These are phyloP conservation scores for Beauveria bassiana DNA, from an alignment of 2,329 filamentous ascomycete species.

Conservation along the genomic window DNA sequence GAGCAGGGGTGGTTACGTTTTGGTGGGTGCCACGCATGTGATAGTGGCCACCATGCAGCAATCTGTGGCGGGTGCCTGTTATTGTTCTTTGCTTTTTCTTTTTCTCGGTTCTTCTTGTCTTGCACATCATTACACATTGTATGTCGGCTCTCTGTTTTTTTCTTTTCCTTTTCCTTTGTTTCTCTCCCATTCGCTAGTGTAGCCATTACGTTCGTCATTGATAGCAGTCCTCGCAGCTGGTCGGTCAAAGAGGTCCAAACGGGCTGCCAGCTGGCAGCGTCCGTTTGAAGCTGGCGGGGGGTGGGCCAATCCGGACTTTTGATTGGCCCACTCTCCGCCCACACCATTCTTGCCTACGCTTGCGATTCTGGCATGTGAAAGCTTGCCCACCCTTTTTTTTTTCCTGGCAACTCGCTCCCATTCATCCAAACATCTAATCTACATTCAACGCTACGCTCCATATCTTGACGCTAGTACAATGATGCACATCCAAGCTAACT, in stretches of 20 bases:
- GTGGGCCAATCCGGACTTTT: not conserved
- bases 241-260: not conserved
- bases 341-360: conserved; percentile 7
- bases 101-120: too few species aligned
- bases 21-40: conserved; percentile 11
- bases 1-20: conserved; percentile 6
- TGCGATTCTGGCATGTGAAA: conserved; percentile 9
- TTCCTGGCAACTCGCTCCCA: not conserved
- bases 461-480: not conserved
- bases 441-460: not conserved
- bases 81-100: not conserved
- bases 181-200: not conserved
- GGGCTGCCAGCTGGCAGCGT: not conserved
- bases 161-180: not conserved
- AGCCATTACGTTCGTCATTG: too few species aligned
- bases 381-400: not conserved
- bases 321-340: not conserved
- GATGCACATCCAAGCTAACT: not conserved
- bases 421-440: conserved; percentile 7
- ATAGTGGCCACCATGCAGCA: conserved; percentile 6
- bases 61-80: not conserved
- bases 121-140: not conserved
- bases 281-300: not conserved
- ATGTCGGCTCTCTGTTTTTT: not conserved
- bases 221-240: not conserved